Percentiles rank a stretch among this genome's conserved stretches.
These are phyloP conservation scores for Lonicera japonica DNA, from an alignment of 129 eudicot genomes.

Conservation along the genomic window DNA sequence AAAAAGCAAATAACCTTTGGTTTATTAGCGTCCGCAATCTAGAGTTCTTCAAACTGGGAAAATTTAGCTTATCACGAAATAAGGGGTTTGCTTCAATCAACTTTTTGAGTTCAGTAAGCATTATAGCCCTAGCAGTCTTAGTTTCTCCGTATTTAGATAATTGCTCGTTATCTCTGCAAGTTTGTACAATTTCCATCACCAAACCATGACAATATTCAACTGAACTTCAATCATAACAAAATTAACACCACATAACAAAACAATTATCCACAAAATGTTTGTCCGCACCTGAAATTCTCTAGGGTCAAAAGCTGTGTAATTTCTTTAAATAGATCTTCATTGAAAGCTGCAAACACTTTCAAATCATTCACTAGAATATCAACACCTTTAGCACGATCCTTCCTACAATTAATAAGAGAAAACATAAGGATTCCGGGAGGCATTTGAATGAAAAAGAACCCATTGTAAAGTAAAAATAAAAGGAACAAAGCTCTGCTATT, in stretches of 20 bases:
- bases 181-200: constrained; percentile 10
- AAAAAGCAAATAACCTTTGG: constrained; percentile 48
- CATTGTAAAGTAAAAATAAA: background rate
- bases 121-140: constrained; percentile 57
- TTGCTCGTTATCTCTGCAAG: constrained; percentile 62
- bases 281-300: constrained; percentile 52
- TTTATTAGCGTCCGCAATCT: constrained; percentile 69
- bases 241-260: background rate
- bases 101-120: constrained; percentile 63
- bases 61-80: constrained; percentile 68
- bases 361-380: constrained; percentile 63
- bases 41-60: constrained; percentile 54
- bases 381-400: constrained; percentile 64
- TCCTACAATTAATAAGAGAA: constrained; percentile 26
- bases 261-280: background rate
- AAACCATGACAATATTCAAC: constrained; percentile 6
- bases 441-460: background rate
- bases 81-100: constrained; percentile 75
- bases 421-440: background rate
- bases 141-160: constrained; percentile 64
- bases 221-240: background rate
- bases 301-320: constrained; percentile 56
- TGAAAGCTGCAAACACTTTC: constrained; percentile 64
- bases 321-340: constrained; percentile 67
- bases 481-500: background rate